Conservation (phyloP, 2,329 filamentous ascomycete genomes). For the Ambrosiella beaveri region DNA sequence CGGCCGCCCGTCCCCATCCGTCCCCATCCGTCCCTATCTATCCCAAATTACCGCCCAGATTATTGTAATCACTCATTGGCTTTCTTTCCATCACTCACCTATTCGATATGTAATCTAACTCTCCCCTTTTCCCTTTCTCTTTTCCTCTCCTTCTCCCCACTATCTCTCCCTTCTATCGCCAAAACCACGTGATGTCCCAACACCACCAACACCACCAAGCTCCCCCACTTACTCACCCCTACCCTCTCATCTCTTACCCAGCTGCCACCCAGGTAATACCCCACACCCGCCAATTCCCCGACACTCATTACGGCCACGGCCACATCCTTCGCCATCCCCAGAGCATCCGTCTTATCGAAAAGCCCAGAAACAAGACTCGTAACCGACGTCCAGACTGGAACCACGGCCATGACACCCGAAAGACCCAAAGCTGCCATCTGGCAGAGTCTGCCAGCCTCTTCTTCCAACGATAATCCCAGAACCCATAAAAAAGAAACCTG, state of each 20-base stretch:
- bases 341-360: background rate
- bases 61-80: too few species aligned
- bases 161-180: background rate
- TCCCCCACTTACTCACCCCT: constrained; percentile 8
- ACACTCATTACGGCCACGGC: constrained; percentile 5
- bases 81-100: too few species aligned
- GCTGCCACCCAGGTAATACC: constrained; percentile 7
- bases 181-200: constrained; percentile 6
- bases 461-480: background rate
- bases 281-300: constrained; percentile 8
- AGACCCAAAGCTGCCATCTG: constrained; percentile 9
- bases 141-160: background rate
- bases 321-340: background rate
- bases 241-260: constrained; percentile 12
- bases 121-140: too few species aligned
- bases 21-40: too few species aligned
- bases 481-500: constrained; percentile 9
- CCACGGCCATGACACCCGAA: constrained; percentile 8
- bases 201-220: constrained; percentile 5
- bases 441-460: constrained; percentile 7
- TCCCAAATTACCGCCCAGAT: too few species aligned
- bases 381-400: constrained; percentile 10
- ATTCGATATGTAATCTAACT: too few species aligned
- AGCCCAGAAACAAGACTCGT: background rate
- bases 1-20: too few species aligned